A percentile compares a stretch with the other conserved stretches of the same genome.
These are phyloP conservation scores for Pyrus betulifolia DNA, from an alignment of 306 rosid genomes.

Conservation along the genomic window DNA sequence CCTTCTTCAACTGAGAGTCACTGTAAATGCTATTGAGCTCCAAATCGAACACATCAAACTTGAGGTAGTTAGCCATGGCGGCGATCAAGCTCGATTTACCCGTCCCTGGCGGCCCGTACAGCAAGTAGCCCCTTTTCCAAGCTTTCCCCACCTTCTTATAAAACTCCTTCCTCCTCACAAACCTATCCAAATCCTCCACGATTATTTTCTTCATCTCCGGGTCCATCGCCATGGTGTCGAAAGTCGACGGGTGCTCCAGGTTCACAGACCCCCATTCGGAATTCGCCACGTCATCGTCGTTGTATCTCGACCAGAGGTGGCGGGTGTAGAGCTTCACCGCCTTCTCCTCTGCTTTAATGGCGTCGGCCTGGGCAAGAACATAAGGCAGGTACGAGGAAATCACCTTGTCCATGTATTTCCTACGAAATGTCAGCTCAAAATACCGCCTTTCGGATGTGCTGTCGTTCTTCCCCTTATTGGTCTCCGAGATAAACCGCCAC, in stretches of 20 bases:
- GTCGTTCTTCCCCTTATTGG: not conserved
- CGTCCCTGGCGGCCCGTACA: slow-evolving; percentile 41
- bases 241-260: slow-evolving; percentile 35
- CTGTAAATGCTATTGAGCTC: slow-evolving; percentile 17
- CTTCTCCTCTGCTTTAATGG: slow-evolving; percentile 10
- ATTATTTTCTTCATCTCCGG: slow-evolving; percentile 17
- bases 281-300: not conserved
- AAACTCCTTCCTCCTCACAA: slow-evolving; percentile 24
- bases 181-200: slow-evolving; percentile 26
- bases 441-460: not conserved
- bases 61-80: slow-evolving; percentile 45
- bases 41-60: slow-evolving; percentile 35
- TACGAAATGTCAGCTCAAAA: slow-evolving; percentile 23
- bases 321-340: slow-evolving; percentile 19
- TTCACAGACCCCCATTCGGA: slow-evolving; percentile 18
- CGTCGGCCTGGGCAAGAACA: slow-evolving; percentile 12
- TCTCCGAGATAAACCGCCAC: slow-evolving; percentile 11
- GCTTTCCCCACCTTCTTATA: slow-evolving; percentile 39
- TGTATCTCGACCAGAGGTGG: not conserved
- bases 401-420: slow-evolving; percentile 18
- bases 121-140: slow-evolving; percentile 42
- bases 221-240: slow-evolving; percentile 34
- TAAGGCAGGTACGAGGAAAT: slow-evolving; percentile 19
- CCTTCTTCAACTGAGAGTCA: slow-evolving; percentile 20
- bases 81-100: slow-evolving; percentile 39